These are phyloP conservation scores for Solanum peruvianum DNA, from an alignment of 257 asterid genomes.

Conservation along the genomic window DNA sequence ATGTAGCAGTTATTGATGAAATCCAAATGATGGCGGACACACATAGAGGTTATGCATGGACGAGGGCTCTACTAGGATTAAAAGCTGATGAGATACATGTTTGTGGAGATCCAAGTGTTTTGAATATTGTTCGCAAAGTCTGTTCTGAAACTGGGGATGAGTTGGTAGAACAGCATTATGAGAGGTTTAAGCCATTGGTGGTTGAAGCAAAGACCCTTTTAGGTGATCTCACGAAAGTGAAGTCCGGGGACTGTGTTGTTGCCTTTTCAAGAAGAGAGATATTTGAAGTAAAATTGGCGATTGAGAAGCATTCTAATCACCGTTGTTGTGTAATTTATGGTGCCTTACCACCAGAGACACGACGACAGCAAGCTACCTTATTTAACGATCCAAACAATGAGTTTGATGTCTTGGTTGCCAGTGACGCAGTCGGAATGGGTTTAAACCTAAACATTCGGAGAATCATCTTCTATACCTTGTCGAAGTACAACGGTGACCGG, in stretches of 20 bases:
- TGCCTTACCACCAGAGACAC: constrained; percentile 93
- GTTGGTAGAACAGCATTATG: constrained; percentile 57
- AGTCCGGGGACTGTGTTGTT: constrained; percentile 85
- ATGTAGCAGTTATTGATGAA: constrained; percentile 91
- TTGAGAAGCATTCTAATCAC: constrained; percentile 76
- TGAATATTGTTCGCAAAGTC: constrained; percentile 46
- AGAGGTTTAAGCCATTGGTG: constrained; percentile 82
- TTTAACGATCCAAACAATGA: constrained; percentile 65
- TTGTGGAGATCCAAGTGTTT: constrained; percentile 99
- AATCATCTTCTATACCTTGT: constrained; percentile 54
- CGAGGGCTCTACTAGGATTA: constrained; percentile 78
- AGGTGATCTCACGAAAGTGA: constrained; percentile 75
- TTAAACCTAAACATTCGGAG: constrained; percentile 79
- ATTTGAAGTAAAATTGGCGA: constrained; percentile 78
- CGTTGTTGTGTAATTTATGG: constrained; percentile 93
- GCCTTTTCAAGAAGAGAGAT: constrained; percentile 93
- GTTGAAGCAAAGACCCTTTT: constrained; percentile 86
- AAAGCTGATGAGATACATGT: constrained; percentile 93
- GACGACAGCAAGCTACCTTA: constrained; percentile 77
- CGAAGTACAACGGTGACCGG: constrained; percentile 77
- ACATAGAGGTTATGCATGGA: constrained; percentile 88
- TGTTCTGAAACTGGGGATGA: constrained; percentile 83
- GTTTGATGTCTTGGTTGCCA: constrained; percentile 78
- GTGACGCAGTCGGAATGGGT: constrained; percentile 99
- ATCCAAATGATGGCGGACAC: constrained; percentile 95